These are phyloP conservation scores for Pterulicium gracile DNA, from an alignment of 1,284 basidiomycete species.

Conservation along the genomic window DNA sequence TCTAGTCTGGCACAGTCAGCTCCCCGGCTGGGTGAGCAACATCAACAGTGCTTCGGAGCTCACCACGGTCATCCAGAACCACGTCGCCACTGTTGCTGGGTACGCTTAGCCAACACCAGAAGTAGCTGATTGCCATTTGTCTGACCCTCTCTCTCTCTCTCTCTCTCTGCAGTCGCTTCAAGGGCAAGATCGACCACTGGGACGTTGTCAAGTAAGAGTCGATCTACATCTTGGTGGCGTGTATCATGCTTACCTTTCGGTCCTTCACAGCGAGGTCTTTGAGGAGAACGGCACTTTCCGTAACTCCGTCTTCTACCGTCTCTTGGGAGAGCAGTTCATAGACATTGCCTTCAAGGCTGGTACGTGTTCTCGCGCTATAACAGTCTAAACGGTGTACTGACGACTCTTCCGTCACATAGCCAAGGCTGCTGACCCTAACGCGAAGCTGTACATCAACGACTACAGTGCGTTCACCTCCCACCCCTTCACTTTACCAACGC, in stretches of 20 bases:
- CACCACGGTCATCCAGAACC: slow-evolving; percentile 28
- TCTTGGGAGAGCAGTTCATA: slow-evolving; percentile 14
- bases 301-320: slow-evolving; percentile 25
- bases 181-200: slow-evolving; percentile 32
- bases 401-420: no score
- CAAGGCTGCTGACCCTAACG: slow-evolving; percentile 13
- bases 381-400: no score
- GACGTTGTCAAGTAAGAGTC: slow-evolving; percentile 26
- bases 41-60: slow-evolving; percentile 13
- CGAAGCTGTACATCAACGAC: slow-evolving; percentile 20
- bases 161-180: slow-evolving; percentile 18
- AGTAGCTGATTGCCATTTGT: background rate
- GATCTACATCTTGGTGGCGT: background rate
- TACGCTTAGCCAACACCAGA: background rate
- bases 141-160: background rate
- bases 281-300: slow-evolving; percentile 32
- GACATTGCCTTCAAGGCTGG: slow-evolving; percentile 14
- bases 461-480: slow-evolving; percentile 13
- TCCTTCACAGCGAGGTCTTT: slow-evolving; percentile 24
- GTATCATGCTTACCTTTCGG: slow-evolving; percentile 6
- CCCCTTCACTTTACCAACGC: background rate
- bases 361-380: no score
- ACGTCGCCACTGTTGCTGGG: slow-evolving; percentile 27
- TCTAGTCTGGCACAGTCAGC: slow-evolving; percentile 37
- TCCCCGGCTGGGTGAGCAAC: slow-evolving; percentile 32